phyloP scores from a whole-genome alignment of 1,284 basidiomycete species.

The Testicularia cyperi region DNA sequence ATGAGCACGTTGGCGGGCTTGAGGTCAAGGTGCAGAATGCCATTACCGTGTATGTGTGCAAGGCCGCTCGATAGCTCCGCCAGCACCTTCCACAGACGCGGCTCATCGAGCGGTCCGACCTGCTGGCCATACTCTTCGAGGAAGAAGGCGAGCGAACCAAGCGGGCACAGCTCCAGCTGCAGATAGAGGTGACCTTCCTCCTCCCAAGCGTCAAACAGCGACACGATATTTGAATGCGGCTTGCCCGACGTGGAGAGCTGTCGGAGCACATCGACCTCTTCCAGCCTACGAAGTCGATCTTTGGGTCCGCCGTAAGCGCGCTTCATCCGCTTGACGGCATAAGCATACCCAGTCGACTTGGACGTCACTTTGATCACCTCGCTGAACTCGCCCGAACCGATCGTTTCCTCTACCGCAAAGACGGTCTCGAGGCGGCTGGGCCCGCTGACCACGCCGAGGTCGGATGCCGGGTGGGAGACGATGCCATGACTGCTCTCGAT shows the following conservation, averaged over 20 bases:
- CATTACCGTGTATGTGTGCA: constrained; percentile 81
- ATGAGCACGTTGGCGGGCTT: constrained; percentile 98
- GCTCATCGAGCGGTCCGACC: constrained; percentile 82
- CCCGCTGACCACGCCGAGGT: constrained; percentile 1
- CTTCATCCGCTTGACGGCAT: constrained; percentile 92
- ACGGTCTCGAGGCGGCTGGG: constrained; percentile 39
- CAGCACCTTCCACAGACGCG: constrained; percentile 93
- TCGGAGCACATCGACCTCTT: constrained; percentile 91
- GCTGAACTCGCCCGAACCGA: constrained; percentile 92
- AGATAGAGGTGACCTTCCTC: constrained; percentile 87
- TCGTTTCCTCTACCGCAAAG: constrained; percentile 78
- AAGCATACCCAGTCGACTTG: constrained; percentile 69
- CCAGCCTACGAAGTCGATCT: constrained; percentile 80
- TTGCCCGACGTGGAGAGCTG: constrained; percentile 66
- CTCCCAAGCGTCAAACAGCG: constrained; percentile 96
- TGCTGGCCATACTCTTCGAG: constrained; percentile 86
- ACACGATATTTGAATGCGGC: constrained; percentile 66
- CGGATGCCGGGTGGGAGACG: not conserved
- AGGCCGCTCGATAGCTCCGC: constrained; percentile 79
- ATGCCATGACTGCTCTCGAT: too few species aligned
- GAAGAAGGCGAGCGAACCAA: constrained; percentile 88
- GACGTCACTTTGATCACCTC: constrained; percentile 86
- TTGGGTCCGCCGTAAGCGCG: constrained; percentile 80
- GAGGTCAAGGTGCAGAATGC: constrained; percentile 92
- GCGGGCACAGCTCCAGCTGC: constrained; percentile 89